Evolutionary conservation across 352 stramenopile species (phyloP).

Genomic region (Phytophthora aleatoria): DNA sequence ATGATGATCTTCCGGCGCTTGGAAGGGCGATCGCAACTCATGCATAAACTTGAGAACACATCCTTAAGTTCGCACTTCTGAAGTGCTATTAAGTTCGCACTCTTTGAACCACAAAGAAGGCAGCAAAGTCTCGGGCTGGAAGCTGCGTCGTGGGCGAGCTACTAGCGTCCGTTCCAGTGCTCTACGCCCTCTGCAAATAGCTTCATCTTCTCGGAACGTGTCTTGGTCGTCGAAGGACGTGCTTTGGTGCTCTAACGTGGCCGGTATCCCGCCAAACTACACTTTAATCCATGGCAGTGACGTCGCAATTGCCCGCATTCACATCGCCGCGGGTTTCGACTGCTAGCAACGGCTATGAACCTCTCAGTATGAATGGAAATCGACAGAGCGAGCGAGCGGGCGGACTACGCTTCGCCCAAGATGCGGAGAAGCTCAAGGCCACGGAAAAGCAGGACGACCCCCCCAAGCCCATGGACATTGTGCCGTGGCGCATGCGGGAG

Average conservation of each 20-base stretch:
- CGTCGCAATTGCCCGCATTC: constrained; percentile 29
- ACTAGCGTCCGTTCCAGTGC: neutral
- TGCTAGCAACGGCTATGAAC: constrained; percentile 15
- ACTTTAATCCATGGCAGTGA: constrained; percentile 33
- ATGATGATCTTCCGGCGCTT: constrained; percentile 56
- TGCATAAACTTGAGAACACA: constrained; percentile 10
- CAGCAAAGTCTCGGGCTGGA: neutral
- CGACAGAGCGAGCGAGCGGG: constrained; percentile 39
- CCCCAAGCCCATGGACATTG: constrained; percentile 48
- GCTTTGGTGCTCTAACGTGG: neutral
- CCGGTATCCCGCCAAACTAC: neutral
- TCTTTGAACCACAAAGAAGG: constrained; percentile 27
- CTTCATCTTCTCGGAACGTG: neutral
- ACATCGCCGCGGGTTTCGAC: constrained; percentile 22
- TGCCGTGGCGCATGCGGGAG: constrained; percentile 86
- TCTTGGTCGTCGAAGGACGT: constrained; percentile 1
- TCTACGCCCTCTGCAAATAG: neutral
- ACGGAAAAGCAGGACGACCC: constrained; percentile 31
- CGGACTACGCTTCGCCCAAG: constrained; percentile 67
- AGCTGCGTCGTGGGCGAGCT: constrained; percentile 12
- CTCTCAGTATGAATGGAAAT: constrained; percentile 12
- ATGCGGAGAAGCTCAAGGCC: constrained; percentile 39
- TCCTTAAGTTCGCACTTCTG: constrained; percentile 25
- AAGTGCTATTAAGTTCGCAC: constrained; percentile 19
- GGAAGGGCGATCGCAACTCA: constrained; percentile 36